Base-by-base conservation (phyloP, 176 grass and related monocot species). In the Bromus sterilis region DNA sequence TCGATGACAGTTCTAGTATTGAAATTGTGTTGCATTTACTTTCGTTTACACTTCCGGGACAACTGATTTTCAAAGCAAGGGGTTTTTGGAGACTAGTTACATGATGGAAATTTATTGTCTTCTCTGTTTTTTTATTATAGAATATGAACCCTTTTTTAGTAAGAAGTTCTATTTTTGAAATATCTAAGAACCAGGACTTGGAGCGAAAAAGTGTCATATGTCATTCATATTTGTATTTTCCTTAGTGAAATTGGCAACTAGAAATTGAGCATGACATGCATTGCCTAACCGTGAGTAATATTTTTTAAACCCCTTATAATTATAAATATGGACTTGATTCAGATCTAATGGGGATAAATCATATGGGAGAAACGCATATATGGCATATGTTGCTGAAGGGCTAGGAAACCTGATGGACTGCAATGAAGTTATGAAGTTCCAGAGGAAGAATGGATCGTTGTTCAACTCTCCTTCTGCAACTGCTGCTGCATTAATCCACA, bases 321-420 rank as follows among this genome's bases (percentile, higher is more conserved):
- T 20, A 43, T 67, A 64, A 64, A 18, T 3, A 57, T 9, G 56
- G 33, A 57, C 21, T 21, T 29, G 4, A 23, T 57, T 40, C 57
- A 93, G 91, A 59, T 15, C 75, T 57, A 9, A 24, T 49, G 66
- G 16, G n/a, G 33, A 49, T 34, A 84, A 61, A 39, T 77, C 30
- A 60, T 15, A 23, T 39, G 85, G 87, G 59, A 63, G 74, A 78
- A 63, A 88, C 88, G 71, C 79, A 60, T 97, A 97, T 49, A 82
- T 92, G 67, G 91, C 89, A 18, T 97, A 90, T 81, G 77, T 94
- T 14, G 36, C 87, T 29, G 94, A 97, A 87, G 91, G 91, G 33
- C 84, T 97, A 71, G 87, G 85, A 63, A 80, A 79, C 40, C 33
- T 29, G 26, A 55, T 85, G 18, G 85, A 97, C 13, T 94, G 85